phyloP scores from a whole-genome alignment of 495 filamentous ascomycete genomes.

The Cudoniella acicularis region DNA sequence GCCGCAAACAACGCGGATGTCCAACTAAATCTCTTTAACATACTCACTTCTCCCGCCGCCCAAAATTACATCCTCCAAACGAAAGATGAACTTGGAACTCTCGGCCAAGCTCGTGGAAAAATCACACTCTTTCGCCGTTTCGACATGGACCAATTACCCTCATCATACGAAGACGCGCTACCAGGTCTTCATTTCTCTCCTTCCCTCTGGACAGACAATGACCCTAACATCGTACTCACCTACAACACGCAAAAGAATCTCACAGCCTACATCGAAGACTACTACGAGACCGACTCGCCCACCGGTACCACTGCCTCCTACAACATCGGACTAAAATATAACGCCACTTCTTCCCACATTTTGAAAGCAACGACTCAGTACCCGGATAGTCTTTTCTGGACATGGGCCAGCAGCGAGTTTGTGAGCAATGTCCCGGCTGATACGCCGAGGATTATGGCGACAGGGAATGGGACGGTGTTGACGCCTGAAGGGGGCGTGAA shows the following conservation, averaged over 20 bases:
- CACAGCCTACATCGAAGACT: conserved; percentile 43
- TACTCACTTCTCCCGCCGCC: conserved; percentile 33
- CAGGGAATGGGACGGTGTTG: conserved; percentile 37
- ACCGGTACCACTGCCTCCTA: conserved; percentile 27
- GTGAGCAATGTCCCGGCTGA: conserved; percentile 37
- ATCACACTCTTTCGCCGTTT: conserved; percentile 40
- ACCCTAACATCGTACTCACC: conserved; percentile 29
- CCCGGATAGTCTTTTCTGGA: conserved; percentile 43
- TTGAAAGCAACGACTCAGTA: conserved; percentile 26
- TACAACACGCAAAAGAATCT: conserved; percentile 33
- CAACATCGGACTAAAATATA: conserved; percentile 41
- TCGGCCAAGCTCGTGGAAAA: conserved; percentile 40
- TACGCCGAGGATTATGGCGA: conserved; percentile 44
- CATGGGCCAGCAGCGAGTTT: conserved; percentile 44
- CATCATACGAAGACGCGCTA: conserved; percentile 28
- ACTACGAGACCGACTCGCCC: conserved; percentile 32
- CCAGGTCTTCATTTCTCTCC: conserved; percentile 42
- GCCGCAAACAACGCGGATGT: conserved; percentile 34
- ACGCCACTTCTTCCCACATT: conserved; percentile 34
- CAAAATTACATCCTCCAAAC: conserved; percentile 37
- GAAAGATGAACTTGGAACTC: conserved; percentile 33
- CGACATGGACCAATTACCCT: conserved; percentile 33
- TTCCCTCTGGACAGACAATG: conserved; percentile 35
- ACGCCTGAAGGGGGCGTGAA: conserved; percentile 43
- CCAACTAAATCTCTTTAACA: conserved; percentile 32